Conservation (phyloP, 768 basidiomycete genomes). For the Suillus alpinus region DNA sequence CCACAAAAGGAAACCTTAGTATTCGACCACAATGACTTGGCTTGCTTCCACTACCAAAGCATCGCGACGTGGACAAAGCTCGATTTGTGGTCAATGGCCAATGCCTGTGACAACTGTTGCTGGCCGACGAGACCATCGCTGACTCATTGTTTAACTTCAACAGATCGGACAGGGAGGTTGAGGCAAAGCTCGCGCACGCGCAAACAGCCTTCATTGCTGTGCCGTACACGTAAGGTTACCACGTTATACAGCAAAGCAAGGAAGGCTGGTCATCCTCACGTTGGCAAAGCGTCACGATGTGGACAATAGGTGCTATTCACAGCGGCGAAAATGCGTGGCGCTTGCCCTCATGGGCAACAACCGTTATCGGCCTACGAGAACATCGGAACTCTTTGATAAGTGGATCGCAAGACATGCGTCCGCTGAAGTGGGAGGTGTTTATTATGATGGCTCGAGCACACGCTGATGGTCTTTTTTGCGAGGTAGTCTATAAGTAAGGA, state of each 20-base stretch:
- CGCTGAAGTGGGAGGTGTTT: background rate
- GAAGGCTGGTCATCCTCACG: background rate
- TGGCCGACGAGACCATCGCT: background rate
- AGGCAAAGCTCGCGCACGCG: background rate
- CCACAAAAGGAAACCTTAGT: conserved; percentile 3
- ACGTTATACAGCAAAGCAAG: background rate
- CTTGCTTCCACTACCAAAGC: background rate
- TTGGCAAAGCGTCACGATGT: background rate
- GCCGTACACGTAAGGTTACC: too few relatives aligned
- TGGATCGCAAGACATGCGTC: background rate
- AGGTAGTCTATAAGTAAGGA: background rate
- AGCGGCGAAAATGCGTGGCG: background rate
- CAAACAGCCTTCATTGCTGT: background rate
- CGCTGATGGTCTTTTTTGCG: background rate
- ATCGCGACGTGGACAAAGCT: background rate
- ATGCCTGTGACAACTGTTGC: background rate
- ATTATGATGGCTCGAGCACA: background rate
- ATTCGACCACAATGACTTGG: conserved; percentile 2
- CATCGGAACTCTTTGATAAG: background rate
- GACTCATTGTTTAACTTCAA: background rate
- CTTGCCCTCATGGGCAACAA: background rate
- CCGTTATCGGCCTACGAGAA: background rate
- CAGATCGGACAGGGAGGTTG: background rate
- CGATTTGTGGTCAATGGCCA: background rate
- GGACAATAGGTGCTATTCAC: background rate